Evolutionary conservation across 1,284 basidiomycete species (phyloP).

Genomic region (Apiotrichum porosum): DNA sequence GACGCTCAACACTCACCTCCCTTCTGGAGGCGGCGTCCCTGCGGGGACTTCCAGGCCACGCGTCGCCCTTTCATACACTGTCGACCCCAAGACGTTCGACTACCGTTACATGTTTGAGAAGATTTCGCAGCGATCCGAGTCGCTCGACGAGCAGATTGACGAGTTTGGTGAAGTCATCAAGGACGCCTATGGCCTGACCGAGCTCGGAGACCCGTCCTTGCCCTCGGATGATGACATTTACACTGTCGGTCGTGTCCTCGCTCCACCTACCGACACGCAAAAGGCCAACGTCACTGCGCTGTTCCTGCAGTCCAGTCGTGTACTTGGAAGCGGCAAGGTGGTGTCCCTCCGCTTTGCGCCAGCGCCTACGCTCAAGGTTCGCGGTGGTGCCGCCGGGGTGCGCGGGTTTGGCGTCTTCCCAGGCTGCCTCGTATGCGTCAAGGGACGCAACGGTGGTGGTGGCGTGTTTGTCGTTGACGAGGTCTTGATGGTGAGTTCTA

Average conservation of each 20-base stretch:
- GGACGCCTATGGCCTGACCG: constrained; percentile 62
- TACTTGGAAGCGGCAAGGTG: constrained; percentile 66
- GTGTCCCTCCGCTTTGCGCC: constrained; percentile 65
- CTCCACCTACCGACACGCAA: constrained; percentile 57
- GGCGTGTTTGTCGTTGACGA: constrained; percentile 79
- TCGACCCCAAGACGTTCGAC: constrained; percentile 34
- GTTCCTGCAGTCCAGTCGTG: constrained; percentile 73
- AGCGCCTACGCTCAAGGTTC: constrained; percentile 57
- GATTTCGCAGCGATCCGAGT: constrained; percentile 70
- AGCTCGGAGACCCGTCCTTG: constrained; percentile 70
- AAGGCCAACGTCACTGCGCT: constrained; percentile 72
- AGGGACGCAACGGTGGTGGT: constrained; percentile 85
- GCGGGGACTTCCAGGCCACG: constrained; percentile 20
- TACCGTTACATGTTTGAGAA: constrained; percentile 92
- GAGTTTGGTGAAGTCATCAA: constrained; percentile 69
- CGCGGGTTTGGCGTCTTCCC: constrained; percentile 78
- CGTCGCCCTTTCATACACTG: constrained; percentile 24
- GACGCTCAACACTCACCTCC: constrained; percentile 46
- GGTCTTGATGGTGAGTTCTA: constrained; percentile 64
- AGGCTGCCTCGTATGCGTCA: constrained; percentile 81
- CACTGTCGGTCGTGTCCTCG: constrained; percentile 74
- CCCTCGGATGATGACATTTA: constrained; percentile 70
- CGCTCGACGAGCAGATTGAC: constrained; percentile 77
- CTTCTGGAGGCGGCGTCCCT: constrained; percentile 12
- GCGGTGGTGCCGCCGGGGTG: constrained; percentile 59